These are phyloP conservation scores for Medicago ruthenica DNA, from an alignment of 306 rosid species.

Conservation along the genomic window DNA sequence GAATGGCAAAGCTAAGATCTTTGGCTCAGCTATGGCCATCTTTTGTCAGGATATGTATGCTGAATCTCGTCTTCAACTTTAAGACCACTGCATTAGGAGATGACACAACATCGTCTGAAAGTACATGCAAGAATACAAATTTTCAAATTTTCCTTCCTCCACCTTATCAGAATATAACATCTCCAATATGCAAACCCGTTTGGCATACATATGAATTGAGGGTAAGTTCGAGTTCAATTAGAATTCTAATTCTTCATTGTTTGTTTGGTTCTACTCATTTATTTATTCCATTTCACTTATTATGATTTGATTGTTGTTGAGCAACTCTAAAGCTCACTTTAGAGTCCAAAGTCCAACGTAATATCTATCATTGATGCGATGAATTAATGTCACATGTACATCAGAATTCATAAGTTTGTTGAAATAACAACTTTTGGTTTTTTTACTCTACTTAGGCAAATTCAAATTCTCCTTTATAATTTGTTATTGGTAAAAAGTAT, in stretches of 20 bases:
- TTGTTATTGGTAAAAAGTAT: too few relatives aligned
- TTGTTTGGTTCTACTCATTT: constrained; percentile 10
- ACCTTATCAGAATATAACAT: constrained; percentile 75
- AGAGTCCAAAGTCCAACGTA: too few relatives aligned
- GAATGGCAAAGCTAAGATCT: constrained; percentile 63
- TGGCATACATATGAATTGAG: constrained; percentile 89
- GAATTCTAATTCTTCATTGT: constrained; percentile 16
- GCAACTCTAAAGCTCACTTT: too few relatives aligned
- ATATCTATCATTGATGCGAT: too few relatives aligned
- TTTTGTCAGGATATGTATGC: constrained; percentile 47
- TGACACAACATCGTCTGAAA: constrained; percentile 46
- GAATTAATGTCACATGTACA: too few relatives aligned
- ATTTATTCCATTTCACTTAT: not conserved
- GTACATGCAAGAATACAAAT: constrained; percentile 62
- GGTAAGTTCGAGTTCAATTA: constrained; percentile 55
- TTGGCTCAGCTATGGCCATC: constrained; percentile 44
- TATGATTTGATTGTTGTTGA: constrained; percentile 18
- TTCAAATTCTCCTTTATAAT: too few relatives aligned
- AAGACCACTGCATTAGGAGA: constrained; percentile 46
- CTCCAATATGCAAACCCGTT: constrained; percentile 72
- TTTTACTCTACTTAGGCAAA: too few relatives aligned
- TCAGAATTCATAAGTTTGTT: too few relatives aligned
- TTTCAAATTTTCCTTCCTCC: constrained; percentile 80
- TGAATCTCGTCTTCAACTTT: constrained; percentile 48
- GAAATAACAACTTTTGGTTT: too few relatives aligned